Evolutionary conservation across 371 early-diverging fungal genomes (phyloP).

Genomic region (Mucor irregularis): DNA sequence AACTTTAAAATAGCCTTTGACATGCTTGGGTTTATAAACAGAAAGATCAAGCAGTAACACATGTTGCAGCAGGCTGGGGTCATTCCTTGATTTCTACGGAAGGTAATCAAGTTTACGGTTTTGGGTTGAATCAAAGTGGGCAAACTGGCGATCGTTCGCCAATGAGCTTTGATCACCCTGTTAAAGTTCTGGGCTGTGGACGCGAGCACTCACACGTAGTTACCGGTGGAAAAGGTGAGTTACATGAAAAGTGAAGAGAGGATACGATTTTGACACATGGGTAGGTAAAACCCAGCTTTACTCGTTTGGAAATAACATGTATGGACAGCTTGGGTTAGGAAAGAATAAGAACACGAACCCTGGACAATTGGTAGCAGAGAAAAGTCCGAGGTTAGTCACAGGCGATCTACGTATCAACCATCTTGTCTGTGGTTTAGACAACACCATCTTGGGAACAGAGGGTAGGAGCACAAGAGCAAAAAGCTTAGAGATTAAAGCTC

Average conservation of each 20-base stretch:
- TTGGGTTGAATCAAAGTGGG: slow-evolving; percentile 44
- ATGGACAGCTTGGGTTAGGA: slow-evolving; percentile 66
- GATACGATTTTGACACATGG: background rate
- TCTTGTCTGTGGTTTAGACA: slow-evolving; percentile 76
- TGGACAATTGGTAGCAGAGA: slow-evolving; percentile 28
- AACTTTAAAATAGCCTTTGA: background rate
- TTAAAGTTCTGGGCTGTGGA: slow-evolving; percentile 42
- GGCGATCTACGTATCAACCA: slow-evolving; percentile 38
- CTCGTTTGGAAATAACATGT: slow-evolving; percentile 71
- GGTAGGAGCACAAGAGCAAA: background rate
- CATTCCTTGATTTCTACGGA: slow-evolving; percentile 38
- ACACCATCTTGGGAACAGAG: slow-evolving; percentile 67
- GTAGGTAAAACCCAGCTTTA: slow-evolving; percentile 38
- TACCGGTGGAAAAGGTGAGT: slow-evolving; percentile 15
- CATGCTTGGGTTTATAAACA: background rate
- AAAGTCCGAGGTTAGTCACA: slow-evolving; percentile 17
- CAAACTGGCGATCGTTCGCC: slow-evolving; percentile 38
- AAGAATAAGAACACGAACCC: slow-evolving; percentile 32
- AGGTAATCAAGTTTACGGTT: slow-evolving; percentile 29
- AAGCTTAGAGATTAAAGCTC: background rate
- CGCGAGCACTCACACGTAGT: slow-evolving; percentile 64
- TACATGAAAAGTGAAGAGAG: background rate
- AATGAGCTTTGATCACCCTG: background rate
- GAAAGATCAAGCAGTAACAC: slow-evolving; percentile 24
- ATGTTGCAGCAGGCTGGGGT: slow-evolving; percentile 47